Percentiles rank a stretch among this genome's conserved stretches.
Conservation (phyloP, 495 filamentous ascomycete genomes). For the Opeltia flavorubescens region DNA sequence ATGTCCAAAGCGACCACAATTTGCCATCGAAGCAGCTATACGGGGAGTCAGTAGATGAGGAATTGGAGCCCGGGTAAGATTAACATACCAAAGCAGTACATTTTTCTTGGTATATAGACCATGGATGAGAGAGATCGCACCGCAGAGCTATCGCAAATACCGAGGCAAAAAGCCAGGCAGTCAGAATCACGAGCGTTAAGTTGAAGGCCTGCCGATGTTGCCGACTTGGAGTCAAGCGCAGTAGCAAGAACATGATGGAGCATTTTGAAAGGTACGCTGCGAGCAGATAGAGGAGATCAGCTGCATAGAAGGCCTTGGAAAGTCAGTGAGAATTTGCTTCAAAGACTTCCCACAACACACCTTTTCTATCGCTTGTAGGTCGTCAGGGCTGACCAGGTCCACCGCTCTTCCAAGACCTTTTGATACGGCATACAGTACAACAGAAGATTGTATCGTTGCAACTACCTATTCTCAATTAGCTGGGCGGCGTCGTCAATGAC, state of each 20-base stretch:
- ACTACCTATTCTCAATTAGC: background rate
- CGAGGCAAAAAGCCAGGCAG: background rate
- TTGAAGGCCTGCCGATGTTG: conserved; percentile 9
- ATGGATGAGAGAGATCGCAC: background rate
- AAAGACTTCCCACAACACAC: background rate
- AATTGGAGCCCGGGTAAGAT: background rate
- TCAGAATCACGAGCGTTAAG: background rate
- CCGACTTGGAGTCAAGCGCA: conserved; percentile 19
- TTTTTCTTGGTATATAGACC: background rate
- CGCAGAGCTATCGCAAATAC: background rate
- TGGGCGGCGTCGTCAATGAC: background rate
- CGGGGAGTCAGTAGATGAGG: too few relatives aligned
- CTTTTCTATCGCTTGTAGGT: background rate
- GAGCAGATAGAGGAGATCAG: conserved; percentile 22
- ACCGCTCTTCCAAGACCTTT: background rate
- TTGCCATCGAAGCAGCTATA: background rate
- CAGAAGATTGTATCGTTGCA: background rate
- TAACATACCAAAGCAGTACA: background rate
- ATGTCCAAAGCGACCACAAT: conserved; percentile 9
- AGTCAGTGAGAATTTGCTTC: background rate
- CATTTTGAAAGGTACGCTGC: conserved; percentile 21
- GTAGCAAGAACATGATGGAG: conserved; percentile 20
- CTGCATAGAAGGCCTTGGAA: conserved; percentile 17
- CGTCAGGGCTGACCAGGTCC: background rate
- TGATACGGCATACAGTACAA: background rate